phyloP scores from a whole-genome alignment of 1,139 yeast genomes.

The Saccharomyces hybrid region DNA sequence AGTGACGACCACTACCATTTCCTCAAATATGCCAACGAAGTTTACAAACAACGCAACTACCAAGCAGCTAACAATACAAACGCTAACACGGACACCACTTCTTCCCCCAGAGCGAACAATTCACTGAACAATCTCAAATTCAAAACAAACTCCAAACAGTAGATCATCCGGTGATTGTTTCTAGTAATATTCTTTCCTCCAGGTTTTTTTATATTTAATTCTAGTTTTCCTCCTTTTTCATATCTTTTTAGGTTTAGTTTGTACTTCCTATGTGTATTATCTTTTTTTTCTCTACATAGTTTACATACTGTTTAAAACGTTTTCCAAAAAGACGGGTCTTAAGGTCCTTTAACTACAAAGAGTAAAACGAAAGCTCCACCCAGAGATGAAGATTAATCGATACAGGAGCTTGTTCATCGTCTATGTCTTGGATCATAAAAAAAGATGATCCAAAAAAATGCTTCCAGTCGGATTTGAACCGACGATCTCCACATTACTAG shows the following conservation, averaged over 20 bases:
- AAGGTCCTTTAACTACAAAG: neutral
- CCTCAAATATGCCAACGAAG: neutral
- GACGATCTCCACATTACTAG: conserved; percentile 24
- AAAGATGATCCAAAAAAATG: conserved; percentile 12
- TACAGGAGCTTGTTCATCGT: neutral
- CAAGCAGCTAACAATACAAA: neutral
- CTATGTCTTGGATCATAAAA: neutral
- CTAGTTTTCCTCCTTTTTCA: neutral
- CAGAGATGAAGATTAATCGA: neutral
- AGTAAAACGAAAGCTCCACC: neutral
- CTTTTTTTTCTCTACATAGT: neutral
- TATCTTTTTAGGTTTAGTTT: neutral
- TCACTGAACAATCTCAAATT: conserved; percentile 7
- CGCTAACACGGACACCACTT: neutral
- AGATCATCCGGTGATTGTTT: neutral
- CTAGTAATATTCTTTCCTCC: conserved; percentile 5
- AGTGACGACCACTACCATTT: neutral
- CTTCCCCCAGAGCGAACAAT: neutral
- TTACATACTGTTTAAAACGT: neutral
- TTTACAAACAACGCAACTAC: neutral
- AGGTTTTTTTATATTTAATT: conserved; percentile 18
- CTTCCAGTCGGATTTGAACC: conserved; percentile 32
- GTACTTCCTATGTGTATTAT: neutral
- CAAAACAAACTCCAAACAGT: conserved; percentile 7
- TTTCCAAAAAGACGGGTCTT: neutral